Base-by-base conservation (phyloP, 805 yeast species). In the Yamadazyma kitorensis region DNA sequence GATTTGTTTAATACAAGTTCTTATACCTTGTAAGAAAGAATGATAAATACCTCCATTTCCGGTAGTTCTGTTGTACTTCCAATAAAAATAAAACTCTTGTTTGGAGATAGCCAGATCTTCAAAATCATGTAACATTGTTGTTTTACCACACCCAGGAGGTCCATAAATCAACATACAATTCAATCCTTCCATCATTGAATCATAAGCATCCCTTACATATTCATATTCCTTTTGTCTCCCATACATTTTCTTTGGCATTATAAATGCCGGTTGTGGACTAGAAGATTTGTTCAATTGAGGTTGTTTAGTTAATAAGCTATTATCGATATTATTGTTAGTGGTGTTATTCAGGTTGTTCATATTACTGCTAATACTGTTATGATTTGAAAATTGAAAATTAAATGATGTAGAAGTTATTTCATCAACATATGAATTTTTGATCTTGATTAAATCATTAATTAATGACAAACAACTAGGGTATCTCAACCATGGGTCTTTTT, bases 61-160 rank as follows among this genome's bases (percentile, higher is more conserved):
- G 19, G 47, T 52, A 8, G 47, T 32, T 24, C 50, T 44, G 23
- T 56, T 52, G 33, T 58, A 61, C 17, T 45, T 54, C 68, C 69
- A 64, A 19, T 40, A 44, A 17, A 55, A 49, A 36, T 49, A 54
- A 39, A 60, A 54, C 16, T 46, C 50, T 30, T 57, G 56, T 20
- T 53, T 51, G 1, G 62, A 45, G 8, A 62, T 43, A 4, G 71
- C 57, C 3, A 48, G 46, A 5, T 60, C 52, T 33, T 57, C 61
- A 27, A 72, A 40, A 18, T 68, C 73, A 18, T 53, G 52, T 5
- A 74, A 46, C 6, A 73, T 37, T 4, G 68, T 51, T 1, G 74
- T 55, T 45, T 72, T 72, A 1, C 80, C 80, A 5, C 57, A 48
- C 2, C 80, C 80, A 1, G 64, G 37, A 3, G 52, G 59, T 11